Evolutionary conservation across 2,329 filamentous ascomycete genomes (phyloP), one percentile per base, ranked within the genome.

Genomic region (Ilyonectria mors-panacis): DNA sequence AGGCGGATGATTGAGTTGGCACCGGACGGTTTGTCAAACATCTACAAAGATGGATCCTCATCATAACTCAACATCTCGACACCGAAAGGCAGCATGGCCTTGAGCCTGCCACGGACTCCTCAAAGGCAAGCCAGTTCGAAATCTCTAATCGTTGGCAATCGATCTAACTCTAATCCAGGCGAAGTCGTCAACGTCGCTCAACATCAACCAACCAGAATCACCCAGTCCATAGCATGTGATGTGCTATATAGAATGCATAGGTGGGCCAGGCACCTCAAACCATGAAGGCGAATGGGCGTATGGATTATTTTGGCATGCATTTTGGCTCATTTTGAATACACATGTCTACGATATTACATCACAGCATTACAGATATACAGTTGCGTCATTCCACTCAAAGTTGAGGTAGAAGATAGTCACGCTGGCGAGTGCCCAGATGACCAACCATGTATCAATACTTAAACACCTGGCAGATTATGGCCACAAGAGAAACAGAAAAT

Each of bases 181-280:
- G 28, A 37, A 10, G 28, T 9, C n/a, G 9, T 30, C n/a, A 21
- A 4, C 8, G 28, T 21, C 26, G 28, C 48, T 51, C n/a, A 50
- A 50, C 23, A 15, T 30, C 15, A 12, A 21, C 30, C 39, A 42
- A 17, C 39, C 39, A n/a, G 39, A 35, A 30, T 13, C 13, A 26
- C 17, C 21, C 17, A 6, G 15, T 28, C 13, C 28, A 53, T 53
- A 15, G 12, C 8, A 23, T 35, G n/a, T 15, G 12, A 35, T 37
- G 42, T 45, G 54, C 59, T 61, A 42, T 59, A 13, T n/a, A 50
- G 48, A 63, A 56, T 26, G 26, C 26, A 26, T n/a, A 64, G 68
- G 70, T 73, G 72, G 66, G 68, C 71, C 69, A 72, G 74, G 59
- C 68, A 75, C 71, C 68, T 74, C 59, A 60, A 51, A 51, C 13